Evolutionary conservation across 169 alveolate genomes (phyloP).

Genomic region (Cardiosporidium cionae): DNA sequence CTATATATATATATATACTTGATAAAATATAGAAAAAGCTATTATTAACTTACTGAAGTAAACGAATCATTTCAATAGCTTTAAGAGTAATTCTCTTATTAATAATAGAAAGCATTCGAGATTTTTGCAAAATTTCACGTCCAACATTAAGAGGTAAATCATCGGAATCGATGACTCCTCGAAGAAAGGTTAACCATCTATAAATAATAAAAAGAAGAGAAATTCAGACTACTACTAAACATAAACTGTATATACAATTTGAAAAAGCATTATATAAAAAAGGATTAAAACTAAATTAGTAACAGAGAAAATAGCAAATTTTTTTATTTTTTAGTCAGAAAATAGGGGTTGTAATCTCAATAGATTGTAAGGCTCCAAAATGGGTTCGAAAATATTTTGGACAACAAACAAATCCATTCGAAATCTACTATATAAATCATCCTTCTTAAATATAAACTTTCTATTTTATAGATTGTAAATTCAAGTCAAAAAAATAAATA

Average conservation of each 20-base stretch:
- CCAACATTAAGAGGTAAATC: constrained; percentile 94
- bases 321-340: no score
- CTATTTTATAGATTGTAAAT: neutral
- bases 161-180: constrained; percentile 97
- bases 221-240: no score
- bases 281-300: neutral
- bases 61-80: constrained; percentile 82
- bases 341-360: neutral
- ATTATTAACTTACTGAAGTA: no score
- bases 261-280: neutral
- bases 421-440: neutral
- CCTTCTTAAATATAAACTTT: neutral
- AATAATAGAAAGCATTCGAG: constrained; percentile 84
- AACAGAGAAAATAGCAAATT: no score
- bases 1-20: no score
- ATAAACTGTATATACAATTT: no score
- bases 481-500: no score
- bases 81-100: constrained; percentile 85
- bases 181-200: constrained; percentile 85
- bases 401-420: neutral
- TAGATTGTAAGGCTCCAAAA: constrained; percentile 19
- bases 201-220: no score
- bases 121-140: constrained; percentile 90
- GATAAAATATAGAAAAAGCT: no score
- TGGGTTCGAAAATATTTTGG: constrained; percentile 15